Evolutionary conservation across 192 early-diverging fungal genomes (phyloP).

Genomic region (Coemansia sp.): DNA sequence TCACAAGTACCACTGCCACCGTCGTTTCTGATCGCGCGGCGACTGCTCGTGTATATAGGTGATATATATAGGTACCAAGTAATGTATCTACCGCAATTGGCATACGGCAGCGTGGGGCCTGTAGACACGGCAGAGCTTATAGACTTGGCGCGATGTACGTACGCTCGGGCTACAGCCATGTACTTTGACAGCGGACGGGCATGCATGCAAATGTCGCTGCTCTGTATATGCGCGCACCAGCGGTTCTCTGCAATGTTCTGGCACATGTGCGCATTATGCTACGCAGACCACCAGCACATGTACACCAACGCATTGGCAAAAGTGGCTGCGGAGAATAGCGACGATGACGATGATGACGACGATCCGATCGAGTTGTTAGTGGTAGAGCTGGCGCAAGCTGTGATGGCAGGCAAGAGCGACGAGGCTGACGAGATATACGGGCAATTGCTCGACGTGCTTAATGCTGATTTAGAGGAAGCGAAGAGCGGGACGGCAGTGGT

Average conservation of each 20-base stretch:
- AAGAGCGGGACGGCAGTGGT: constrained; percentile 1
- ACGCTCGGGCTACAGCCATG: constrained; percentile 37
- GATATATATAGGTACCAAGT: constrained; percentile 50
- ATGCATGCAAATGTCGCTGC: constrained; percentile 36
- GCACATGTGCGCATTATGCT: constrained; percentile 43
- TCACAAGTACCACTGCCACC: constrained; percentile 10
- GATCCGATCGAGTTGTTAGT: constrained; percentile 37
- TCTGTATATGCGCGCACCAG: constrained; percentile 23
- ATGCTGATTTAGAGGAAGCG: constrained; percentile 26
- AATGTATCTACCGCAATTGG: constrained; percentile 41
- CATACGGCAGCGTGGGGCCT: constrained; percentile 15
- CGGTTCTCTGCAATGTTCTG: constrained; percentile 40
- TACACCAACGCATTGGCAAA: not conserved
- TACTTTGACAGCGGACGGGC: constrained; percentile 33
- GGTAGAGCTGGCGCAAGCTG: constrained; percentile 19
- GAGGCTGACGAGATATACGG: not conserved
- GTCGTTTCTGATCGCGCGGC: constrained; percentile 26
- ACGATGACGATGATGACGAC: constrained; percentile 5
- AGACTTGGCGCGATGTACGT: constrained; percentile 34
- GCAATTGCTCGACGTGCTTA: constrained; percentile 18
- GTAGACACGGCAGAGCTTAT: constrained; percentile 15
- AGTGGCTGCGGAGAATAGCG: not conserved
- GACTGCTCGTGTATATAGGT: constrained; percentile 34
- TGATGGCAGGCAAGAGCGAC: not conserved
- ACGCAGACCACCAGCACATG: constrained; percentile 9